A percentile compares a stretch with the other conserved stretches of the same genome.
Conservation (phyloP, 345 rosid genomes). For the Eucalyptus brandiana region DNA sequence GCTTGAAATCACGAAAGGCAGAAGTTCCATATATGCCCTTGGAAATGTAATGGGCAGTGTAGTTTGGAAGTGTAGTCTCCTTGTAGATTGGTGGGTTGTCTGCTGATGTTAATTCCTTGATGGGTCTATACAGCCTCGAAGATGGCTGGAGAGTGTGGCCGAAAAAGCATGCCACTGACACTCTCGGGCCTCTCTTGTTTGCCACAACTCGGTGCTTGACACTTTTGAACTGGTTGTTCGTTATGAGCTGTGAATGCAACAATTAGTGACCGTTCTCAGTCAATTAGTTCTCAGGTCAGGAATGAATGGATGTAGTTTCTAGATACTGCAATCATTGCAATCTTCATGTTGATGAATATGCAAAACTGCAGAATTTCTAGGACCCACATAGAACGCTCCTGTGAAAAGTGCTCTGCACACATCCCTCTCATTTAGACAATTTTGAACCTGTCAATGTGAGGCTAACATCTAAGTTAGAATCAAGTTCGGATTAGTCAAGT, state of each 20-base stretch:
- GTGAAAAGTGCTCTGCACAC: accelerated
- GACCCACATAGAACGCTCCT: not conserved
- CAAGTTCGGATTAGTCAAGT: not conserved
- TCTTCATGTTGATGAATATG: not conserved
- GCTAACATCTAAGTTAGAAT: not conserved
- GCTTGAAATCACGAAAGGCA: not conserved
- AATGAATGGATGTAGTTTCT: not conserved
- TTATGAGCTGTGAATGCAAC: not conserved
- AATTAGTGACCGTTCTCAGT: not conserved
- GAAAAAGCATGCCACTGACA: not conserved
- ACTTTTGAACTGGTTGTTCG: not conserved
- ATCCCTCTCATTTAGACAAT: not conserved
- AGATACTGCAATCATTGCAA: accelerated
- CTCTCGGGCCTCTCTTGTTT: not conserved
- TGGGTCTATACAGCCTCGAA: not conserved
- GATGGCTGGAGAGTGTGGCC: not conserved
- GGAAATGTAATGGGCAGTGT: not conserved
- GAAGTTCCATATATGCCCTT: not conserved
- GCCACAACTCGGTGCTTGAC: not conserved
- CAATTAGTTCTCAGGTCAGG: not conserved
- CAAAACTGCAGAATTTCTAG: not conserved
- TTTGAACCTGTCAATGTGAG: not conserved
- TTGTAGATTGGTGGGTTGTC: not conserved
- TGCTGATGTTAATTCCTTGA: not conserved
- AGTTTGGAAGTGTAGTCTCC: not conserved